Evolutionary conservation across 352 stramenopile species (phyloP), one percentile per base, ranked within the genome.

Genomic region (Phytophthora melonis): DNA sequence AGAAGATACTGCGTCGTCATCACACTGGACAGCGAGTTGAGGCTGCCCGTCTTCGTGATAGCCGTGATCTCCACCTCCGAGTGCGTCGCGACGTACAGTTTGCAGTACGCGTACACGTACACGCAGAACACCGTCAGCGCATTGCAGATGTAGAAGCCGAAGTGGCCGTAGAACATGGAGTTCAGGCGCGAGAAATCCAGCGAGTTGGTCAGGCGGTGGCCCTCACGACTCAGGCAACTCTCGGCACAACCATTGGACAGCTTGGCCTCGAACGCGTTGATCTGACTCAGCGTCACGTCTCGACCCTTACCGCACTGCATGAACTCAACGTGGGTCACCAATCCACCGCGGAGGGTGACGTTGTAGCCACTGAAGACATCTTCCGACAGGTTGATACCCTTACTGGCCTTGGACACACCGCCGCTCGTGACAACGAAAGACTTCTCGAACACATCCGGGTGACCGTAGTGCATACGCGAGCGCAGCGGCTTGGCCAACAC

Each of bases 351-450:
- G 39, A 97, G 76, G 4, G 88, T 93, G 25, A 92, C 86, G 34
- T 95, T 95, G 73, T 95, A 97, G 25, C 90, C 90, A 62, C 86
- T 93, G 55, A 97, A 97, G n/a, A 97, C 88, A 79, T 97, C 90
- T 77, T 97, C 90, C 25, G 89, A 96, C 66, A 97, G 50, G 56
- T 97, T 96, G 74, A 97, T 95, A 19, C 90, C 90, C 71, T 95
- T 94, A 68, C 85, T 95, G 3, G 90, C 89, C 71, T 97, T 97
- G 3, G 90, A 94, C 8, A 97, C 82, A 41, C 90, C 90, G 34
- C 90, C 90, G 23, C 83, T 87, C 3, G 89, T 94, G 67, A 97
- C 93, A 34, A 94, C 83, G 64, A 94, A 93, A 27, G 89, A 88
- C 69, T 96, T 96, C 27, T 97, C 89, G 72, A 97, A 96, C 18